Percentiles rank a stretch among this genome's conserved stretches.
phyloP scores from a whole-genome alignment of 2,329 filamentous ascomycete species.

The Fusarium oligoseptatum region DNA sequence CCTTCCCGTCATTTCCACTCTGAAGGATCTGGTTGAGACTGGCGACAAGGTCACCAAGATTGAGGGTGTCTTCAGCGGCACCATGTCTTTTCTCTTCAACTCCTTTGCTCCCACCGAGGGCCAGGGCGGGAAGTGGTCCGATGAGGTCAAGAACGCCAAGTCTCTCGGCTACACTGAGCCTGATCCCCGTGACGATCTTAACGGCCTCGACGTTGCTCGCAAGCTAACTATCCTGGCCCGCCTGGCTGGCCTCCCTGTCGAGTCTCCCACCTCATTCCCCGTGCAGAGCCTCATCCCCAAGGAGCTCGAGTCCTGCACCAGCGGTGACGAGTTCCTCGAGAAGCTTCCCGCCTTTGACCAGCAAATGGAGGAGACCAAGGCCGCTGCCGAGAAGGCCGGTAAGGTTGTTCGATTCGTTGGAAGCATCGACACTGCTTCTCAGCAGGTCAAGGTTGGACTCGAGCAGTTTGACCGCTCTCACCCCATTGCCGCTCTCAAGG shows the following conservation, averaged over 20 bases:
- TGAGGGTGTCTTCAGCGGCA: conserved; percentile 97
- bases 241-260: conserved; percentile 83
- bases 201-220: conserved; percentile 90
- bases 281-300: conserved; percentile 94
- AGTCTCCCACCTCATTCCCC: conserved; percentile 89
- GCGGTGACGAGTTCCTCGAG: conserved; percentile 87
- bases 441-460: conserved; percentile 90
- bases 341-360: conserved; percentile 84
- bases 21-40: conserved; percentile 94
- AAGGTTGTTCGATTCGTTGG: conserved; percentile 97
- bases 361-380: conserved; percentile 91
- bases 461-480: conserved; percentile 90
- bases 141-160: conserved; percentile 92
- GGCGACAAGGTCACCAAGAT: conserved; percentile 93
- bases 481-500: conserved; percentile 93
- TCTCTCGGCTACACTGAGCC: conserved; percentile 93
- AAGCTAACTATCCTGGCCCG: conserved; percentile 96
- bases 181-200: conserved; percentile 87
- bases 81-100: conserved; percentile 99
- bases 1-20: conserved; percentile 90
- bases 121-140: conserved; percentile 84
- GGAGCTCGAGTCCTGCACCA: conserved; percentile 81
- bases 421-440: conserved; percentile 86
- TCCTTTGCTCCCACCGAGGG: conserved; percentile 88
- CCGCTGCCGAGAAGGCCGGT: conserved; percentile 84